These are phyloP conservation scores for Saussurea involucrata DNA, from an alignment of 129 eudicot species.

Conservation along the genomic window DNA sequence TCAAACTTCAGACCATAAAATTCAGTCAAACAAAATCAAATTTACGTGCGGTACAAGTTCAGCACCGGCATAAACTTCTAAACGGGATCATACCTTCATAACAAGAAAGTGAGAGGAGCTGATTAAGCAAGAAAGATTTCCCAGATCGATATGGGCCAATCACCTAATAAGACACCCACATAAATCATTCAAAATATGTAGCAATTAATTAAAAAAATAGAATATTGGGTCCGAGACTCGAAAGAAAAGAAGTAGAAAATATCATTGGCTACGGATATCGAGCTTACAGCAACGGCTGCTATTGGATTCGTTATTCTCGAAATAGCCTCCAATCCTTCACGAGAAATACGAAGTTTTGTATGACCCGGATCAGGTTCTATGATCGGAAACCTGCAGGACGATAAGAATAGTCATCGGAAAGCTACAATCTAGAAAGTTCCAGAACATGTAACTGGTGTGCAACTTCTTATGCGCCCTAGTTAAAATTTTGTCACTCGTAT, in stretches of 20 bases:
- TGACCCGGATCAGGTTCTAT: constrained; percentile 98
- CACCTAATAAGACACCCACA: constrained; percentile 56
- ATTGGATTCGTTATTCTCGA: constrained; percentile 78
- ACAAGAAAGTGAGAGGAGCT: constrained; percentile 97
- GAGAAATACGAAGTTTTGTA: constrained; percentile 87
- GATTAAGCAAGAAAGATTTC: constrained; percentile 93
- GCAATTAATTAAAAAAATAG: neutral
- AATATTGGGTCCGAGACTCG: neutral
- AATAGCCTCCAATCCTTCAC: constrained; percentile 89
- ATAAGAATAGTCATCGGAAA: constrained; percentile 5
- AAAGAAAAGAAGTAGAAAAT: neutral
- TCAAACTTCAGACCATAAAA: constrained; percentile 27
- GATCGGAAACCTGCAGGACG: constrained; percentile 76
- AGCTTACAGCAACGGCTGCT: constrained; percentile 95
- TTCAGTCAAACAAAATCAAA: constrained; percentile 20
- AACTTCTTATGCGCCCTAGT: neutral
- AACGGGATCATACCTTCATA: constrained; percentile 60
- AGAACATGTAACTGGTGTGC: neutral
- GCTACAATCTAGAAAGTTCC: neutral
- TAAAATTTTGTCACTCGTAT: neutral
- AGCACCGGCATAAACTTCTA: neutral
- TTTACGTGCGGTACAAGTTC: neutral
- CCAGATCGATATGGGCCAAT: constrained; percentile 99
- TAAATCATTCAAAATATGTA: neutral
- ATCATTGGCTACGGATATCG: constrained; percentile 1